phyloP scores from a whole-genome alignment of 148 eudicot species.

The Nyssa sinensis region DNA sequence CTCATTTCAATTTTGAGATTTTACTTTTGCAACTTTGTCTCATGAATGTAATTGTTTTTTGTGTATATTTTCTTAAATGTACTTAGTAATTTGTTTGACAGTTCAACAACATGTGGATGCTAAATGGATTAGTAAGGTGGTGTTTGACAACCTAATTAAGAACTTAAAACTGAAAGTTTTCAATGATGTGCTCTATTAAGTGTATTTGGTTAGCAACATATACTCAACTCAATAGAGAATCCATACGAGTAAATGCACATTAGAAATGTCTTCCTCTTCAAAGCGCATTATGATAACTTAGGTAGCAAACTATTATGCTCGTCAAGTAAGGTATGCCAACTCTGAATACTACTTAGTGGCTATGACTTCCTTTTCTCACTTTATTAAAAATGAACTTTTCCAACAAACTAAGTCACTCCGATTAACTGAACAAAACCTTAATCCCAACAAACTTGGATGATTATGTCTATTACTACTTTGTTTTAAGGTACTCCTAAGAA shows the following conservation, averaged over 20 bases:
- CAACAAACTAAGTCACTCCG: not conserved
- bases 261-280: not conserved
- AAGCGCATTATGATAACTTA: no score
- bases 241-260: not conserved
- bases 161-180: no score
- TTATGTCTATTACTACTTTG: no score
- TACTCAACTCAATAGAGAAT: no score
- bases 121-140: no score
- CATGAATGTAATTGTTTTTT: conserved; percentile 5
- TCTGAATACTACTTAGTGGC: not conserved
- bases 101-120: not conserved
- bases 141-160: no score
- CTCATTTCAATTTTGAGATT: conserved; percentile 2
- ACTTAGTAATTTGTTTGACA: not conserved
- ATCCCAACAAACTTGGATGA: not conserved
- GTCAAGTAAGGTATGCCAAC: not conserved
- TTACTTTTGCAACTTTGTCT: not conserved
- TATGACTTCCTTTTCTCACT: not conserved
- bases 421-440: not conserved
- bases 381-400: not conserved
- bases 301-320: not conserved
- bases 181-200: not conserved
- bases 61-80: not conserved
- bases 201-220: no score
- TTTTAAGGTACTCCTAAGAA: no score